Evolutionary conservation across 169 alveolate genomes (phyloP).

Genomic region (Plasmodium gaboni): DNA sequence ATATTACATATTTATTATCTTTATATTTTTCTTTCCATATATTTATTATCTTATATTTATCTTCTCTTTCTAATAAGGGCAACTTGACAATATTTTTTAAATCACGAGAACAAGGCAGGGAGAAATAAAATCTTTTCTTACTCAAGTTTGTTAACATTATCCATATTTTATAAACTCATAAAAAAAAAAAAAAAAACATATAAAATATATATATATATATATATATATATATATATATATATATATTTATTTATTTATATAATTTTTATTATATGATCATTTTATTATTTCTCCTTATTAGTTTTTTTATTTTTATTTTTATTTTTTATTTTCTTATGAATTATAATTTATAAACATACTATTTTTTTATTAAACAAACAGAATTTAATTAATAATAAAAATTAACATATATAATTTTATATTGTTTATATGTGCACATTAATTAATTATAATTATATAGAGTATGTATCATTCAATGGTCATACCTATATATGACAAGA

Average conservation of each 20-base stretch:
- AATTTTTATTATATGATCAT: background rate
- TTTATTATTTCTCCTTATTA: background rate
- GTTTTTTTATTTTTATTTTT: background rate
- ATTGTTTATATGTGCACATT: too few species aligned
- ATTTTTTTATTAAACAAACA: too few species aligned
- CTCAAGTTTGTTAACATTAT: slow-evolving; percentile 20
- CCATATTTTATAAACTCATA: background rate
- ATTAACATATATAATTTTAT: too few species aligned
- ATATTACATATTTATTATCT: slow-evolving; percentile 49
- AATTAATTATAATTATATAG: too few species aligned
- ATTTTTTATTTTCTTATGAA: background rate
- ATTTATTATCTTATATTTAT: slow-evolving; percentile 44
- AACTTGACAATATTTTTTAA: slow-evolving; percentile 59
- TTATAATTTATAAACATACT: too few species aligned
- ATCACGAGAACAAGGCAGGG: slow-evolving; percentile 54
- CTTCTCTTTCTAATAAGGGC: slow-evolving; percentile 39
- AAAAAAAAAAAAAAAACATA: background rate
- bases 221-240: background rate
- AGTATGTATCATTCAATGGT: too few species aligned
- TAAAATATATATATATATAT: background rate
- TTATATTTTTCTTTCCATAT: slow-evolving; percentile 64
- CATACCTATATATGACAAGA: too few species aligned
- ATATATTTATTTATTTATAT: background rate
- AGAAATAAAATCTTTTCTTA: slow-evolving; percentile 50
- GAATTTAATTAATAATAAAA: too few species aligned